Percentiles rank a stretch among this genome's conserved stretches.
phyloP scores from a whole-genome alignment of 2,329 filamentous ascomycete species.

The Fusarium sp. region DNA sequence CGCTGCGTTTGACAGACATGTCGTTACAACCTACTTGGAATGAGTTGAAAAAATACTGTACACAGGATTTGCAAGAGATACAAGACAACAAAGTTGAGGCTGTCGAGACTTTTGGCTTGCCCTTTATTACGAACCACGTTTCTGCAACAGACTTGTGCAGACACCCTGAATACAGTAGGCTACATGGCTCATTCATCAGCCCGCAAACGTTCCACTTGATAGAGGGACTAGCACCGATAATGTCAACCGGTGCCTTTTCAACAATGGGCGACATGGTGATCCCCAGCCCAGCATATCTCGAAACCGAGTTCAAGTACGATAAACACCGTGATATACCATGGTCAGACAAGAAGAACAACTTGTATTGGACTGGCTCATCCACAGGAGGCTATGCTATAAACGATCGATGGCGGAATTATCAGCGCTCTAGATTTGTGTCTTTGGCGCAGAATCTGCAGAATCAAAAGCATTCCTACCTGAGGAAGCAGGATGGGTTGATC shows the following conservation, averaged over 20 bases:
- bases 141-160: conserved; percentile 54
- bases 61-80: not conserved
- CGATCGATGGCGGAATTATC: conserved; percentile 55
- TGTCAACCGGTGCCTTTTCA: conserved; percentile 58
- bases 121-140: conserved; percentile 51
- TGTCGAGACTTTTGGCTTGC: conserved; percentile 44
- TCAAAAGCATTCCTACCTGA: conserved; percentile 49
- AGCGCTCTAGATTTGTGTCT: conserved; percentile 60
- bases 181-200: conserved; percentile 59
- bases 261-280: conserved; percentile 64
- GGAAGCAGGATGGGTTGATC: conserved; percentile 31
- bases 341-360: conserved; percentile 59
- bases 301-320: conserved; percentile 56
- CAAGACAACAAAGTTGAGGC: not conserved
- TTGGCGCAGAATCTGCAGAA: conserved; percentile 50
- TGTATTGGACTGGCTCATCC: conserved; percentile 69
- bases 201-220: conserved; percentile 57
- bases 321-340: conserved; percentile 56
- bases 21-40: conserved; percentile 48
- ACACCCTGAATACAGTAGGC: conserved; percentile 55
- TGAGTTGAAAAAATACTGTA: conserved; percentile 48
- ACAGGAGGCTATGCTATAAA: conserved; percentile 59
- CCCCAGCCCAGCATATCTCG: conserved; percentile 62
- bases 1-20: conserved; percentile 44
- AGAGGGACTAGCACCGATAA: conserved; percentile 56